phyloP scores from a whole-genome alignment of 371 early-diverging fungal genomes.

The Phascolomyces articulosus region DNA sequence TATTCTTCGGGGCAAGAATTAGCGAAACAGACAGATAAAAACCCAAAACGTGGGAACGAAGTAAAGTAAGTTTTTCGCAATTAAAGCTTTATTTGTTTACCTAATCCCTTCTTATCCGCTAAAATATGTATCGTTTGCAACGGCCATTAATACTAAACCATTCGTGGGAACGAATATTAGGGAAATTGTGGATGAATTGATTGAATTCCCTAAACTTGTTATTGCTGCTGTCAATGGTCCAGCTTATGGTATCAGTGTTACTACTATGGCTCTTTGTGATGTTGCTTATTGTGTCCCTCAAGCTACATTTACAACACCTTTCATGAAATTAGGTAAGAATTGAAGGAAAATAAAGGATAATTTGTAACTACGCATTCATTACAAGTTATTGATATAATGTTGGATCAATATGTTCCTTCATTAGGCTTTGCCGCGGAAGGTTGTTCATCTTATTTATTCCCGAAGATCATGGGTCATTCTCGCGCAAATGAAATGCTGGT shows the following conservation, averaged over 20 bases:
- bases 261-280: conserved; percentile 72
- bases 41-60: conserved; percentile 17
- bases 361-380: too few relatives aligned
- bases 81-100: too few relatives aligned
- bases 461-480: conserved; percentile 16
- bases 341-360: too few relatives aligned
- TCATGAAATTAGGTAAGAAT: conserved; percentile 72
- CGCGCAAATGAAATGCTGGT: conserved; percentile 6
- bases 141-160: too few relatives aligned
- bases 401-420: not conserved
- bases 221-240: conserved; percentile 79
- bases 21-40: conserved; percentile 32
- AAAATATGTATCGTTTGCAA: too few relatives aligned
- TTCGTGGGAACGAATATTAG: conserved; percentile 31
- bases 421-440: conserved; percentile 73
- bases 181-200: conserved; percentile 57
- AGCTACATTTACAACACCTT: conserved; percentile 68
- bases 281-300: conserved; percentile 65
- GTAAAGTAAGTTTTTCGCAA: conserved; percentile 21
- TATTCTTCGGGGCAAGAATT: conserved; percentile 72
- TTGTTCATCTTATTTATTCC: conserved; percentile 64
- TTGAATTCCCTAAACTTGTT: conserved; percentile 71
- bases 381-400: too few relatives aligned
- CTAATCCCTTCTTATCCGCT: too few relatives aligned
- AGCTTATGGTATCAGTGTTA: conserved; percentile 72